Conservation (phyloP, 768 basidiomycete species). For the Tulasnella sp. region DNA sequence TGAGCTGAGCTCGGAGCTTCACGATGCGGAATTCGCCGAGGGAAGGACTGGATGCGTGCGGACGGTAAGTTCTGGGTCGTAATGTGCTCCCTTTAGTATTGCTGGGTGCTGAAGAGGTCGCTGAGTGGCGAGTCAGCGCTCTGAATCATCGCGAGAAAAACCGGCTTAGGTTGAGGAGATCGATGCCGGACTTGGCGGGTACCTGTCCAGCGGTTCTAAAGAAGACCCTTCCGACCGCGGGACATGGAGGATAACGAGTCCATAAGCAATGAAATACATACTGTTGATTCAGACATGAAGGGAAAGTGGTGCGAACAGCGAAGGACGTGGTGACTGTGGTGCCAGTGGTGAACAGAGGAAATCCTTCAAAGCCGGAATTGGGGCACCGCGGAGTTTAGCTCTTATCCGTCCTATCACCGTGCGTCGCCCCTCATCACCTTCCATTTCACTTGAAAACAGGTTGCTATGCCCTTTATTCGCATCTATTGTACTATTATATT, state of each 20-base stretch:
- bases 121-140: background rate
- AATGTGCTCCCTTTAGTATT: background rate
- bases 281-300: background rate
- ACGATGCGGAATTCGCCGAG: conserved; percentile 9
- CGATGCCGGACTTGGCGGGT: background rate
- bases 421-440: too few relatives aligned
- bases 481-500: too few relatives aligned
- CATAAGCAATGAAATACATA: background rate
- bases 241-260: background rate
- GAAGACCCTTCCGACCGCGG: background rate
- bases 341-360: conserved; percentile 3
- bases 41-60: background rate
- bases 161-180: background rate
- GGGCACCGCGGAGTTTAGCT: background rate
- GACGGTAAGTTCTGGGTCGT: background rate
- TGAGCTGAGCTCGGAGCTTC: conserved; percentile 5
- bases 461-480: too few relatives aligned
- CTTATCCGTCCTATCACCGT: background rate
- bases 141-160: conserved; percentile 4
- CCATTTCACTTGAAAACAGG: too few relatives aligned
- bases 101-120: background rate
- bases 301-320: background rate
- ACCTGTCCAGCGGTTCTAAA: background rate
- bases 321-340: conserved; percentile 5
- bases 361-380: background rate